phyloP scores from a whole-genome alignment of 805 yeast genomes.

The Suhomyces emberorum region DNA sequence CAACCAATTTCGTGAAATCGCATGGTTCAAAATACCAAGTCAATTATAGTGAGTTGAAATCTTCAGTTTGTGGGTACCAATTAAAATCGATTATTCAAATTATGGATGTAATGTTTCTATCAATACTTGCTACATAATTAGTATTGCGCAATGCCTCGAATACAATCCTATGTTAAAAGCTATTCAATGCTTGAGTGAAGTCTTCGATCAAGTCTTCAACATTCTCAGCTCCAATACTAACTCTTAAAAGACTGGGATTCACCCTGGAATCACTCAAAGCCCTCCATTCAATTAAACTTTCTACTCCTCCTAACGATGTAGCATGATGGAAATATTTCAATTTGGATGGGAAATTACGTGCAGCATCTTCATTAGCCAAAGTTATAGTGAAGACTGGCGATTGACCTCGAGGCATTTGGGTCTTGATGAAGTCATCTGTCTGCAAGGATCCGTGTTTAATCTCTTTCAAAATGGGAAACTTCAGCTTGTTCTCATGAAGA shows the following conservation, averaged over 20 bases:
- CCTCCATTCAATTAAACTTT: conserved; percentile 89
- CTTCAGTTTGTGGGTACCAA: too few species aligned
- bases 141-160: too few species aligned
- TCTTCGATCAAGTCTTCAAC: conserved; percentile 75
- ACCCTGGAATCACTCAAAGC: conserved; percentile 60
- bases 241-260: conserved; percentile 57
- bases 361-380: conserved; percentile 48
- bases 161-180: too few species aligned
- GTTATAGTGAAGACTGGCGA: conserved; percentile 75
- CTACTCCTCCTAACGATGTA: conserved; percentile 90
- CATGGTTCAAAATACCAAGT: too few species aligned
- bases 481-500: conserved; percentile 47
- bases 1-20: too few species aligned
- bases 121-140: too few species aligned
- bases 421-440: conserved; percentile 58
- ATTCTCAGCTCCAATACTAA: conserved; percentile 80
- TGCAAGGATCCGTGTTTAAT: conserved; percentile 78
- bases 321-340: conserved; percentile 81
- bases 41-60: too few species aligned
- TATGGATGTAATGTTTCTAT: too few species aligned
- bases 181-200: conserved; percentile 8
- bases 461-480: conserved; percentile 47
- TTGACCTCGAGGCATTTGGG: conserved; percentile 61
- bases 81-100: too few species aligned
- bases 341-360: conserved; percentile 60